Percentiles rank a stretch among this genome's conserved stretches.
Evolutionary conservation across 371 early-diverging fungal genomes (phyloP).

Genomic region (Mucor velutinosus): DNA sequence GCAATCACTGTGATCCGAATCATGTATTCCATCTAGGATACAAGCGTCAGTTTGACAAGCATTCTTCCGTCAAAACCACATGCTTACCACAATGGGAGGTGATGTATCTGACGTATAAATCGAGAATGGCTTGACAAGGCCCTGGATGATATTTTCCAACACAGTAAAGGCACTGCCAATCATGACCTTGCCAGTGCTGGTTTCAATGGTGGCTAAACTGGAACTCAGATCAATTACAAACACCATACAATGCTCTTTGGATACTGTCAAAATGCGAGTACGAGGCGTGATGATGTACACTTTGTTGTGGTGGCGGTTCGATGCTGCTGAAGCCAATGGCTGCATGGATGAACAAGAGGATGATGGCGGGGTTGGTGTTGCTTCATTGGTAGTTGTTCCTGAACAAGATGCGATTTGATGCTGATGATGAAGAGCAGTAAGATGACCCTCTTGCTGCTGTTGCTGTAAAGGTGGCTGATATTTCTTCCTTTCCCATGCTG

Average conservation of each 20-base stretch:
- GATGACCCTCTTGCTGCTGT: background rate
- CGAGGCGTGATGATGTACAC: slow-evolving; percentile 63
- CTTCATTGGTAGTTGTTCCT: background rate
- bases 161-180: slow-evolving; percentile 59
- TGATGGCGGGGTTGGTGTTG: background rate
- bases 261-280: slow-evolving; percentile 63
- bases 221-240: slow-evolving; percentile 77
- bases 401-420: background rate
- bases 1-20: slow-evolving; percentile 80
- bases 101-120: slow-evolving; percentile 33
- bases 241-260: slow-evolving; percentile 67
- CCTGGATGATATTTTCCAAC: slow-evolving; percentile 50
- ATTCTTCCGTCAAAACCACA: too few species aligned
- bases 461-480: background rate
- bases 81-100: slow-evolving; percentile 21
- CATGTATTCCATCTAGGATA: slow-evolving; percentile 28
- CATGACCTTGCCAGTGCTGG: slow-evolving; percentile 54
- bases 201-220: slow-evolving; percentile 73
- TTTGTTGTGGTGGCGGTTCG: background rate
- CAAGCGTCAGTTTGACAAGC: background rate
- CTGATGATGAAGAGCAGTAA: background rate
- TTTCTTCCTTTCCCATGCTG: slow-evolving; percentile 27
- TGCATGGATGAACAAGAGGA: background rate
- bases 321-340: background rate
- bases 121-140: slow-evolving; percentile 51